Base-by-base conservation (phyloP, 2,329 filamentous ascomycete species). In the Amauroascus niger region DNA sequence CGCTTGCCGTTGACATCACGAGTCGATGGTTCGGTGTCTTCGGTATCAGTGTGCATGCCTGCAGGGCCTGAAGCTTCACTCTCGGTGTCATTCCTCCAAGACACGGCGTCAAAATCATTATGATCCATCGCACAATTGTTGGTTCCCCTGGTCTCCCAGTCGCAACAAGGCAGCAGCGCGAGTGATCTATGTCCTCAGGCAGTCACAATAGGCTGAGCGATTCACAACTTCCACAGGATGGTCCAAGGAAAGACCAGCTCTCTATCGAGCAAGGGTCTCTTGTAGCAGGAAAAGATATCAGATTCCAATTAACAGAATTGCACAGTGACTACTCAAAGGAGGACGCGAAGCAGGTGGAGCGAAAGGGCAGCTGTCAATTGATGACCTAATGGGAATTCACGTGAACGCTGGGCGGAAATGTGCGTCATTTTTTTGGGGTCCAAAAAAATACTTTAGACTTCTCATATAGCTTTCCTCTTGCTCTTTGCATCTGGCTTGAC, bases 51-150 rank as follows among this genome's bases (percentile, higher is more conserved):
- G 30, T 68, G 71, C 6, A 68, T 65, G 5, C 69, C 70, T 14
- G 68, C 69, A 9, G 72, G 69, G 39, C 70, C 68, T 7, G 67
- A 69, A 6, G 62, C 67, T 55, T 74, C 71, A 55, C 74, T 74
- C 43, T 79, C 77, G 7, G 66, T 64, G 55, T 84, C 82, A 66
- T 81, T 83, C 61, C 80, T 77, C 88, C 88, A 94, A 55, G 85
- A 85, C 58, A 91, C 82, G 66, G 81, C 87, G 66, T 88, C 86
- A 70, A 93, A 93, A 71, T 86, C 84, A 70, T 87, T 84, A 66
- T 76, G 69, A 59, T 74, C 71, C 72, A 74, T 75, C 20, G 37
- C 49, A 37, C 39, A 45, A 39, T 45, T n/a, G 37, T 26, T 43
- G 18, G 9, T 11, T 43, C 40, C 11, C 22, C 2, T 18, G 45